Evolutionary conservation across 257 asterid species (phyloP).

Genomic region (Solanum bulbocastanum): DNA sequence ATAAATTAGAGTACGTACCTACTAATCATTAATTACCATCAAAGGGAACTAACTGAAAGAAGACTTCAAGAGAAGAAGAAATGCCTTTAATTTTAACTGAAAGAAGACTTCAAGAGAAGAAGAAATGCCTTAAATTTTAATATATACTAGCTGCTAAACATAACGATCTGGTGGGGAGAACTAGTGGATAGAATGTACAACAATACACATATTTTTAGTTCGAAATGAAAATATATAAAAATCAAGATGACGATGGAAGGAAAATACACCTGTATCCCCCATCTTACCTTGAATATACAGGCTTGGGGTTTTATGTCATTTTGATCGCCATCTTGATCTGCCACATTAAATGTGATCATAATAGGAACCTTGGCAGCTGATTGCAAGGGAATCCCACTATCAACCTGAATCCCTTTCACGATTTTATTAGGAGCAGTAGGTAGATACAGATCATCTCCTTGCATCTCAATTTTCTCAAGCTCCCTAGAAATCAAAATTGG

Average conservation of each 20-base stretch:
- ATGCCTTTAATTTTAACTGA: not conserved
- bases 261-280: not conserved
- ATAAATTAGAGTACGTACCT: not conserved
- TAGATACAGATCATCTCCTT: constrained; percentile 90
- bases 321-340: constrained; percentile 73
- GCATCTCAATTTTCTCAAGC: constrained; percentile 79
- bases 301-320: constrained; percentile 88
- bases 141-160: not conserved
- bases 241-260: not conserved
- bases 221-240: not conserved
- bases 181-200: not conserved
- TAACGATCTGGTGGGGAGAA: not conserved
- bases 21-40: not conserved
- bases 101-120: not conserved
- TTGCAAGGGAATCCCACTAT: constrained; percentile 96
- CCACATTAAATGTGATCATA: constrained; percentile 94
- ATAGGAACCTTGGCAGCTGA: constrained; percentile 99
- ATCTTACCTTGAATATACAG: constrained; percentile 87
- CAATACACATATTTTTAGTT: not conserved
- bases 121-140: not conserved
- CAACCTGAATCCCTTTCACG: constrained; percentile 81
- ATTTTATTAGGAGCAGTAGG: constrained; percentile 92
- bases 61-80: not conserved
- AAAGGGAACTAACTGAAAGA: not conserved
- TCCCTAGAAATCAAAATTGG: constrained; percentile 42